Base-by-base conservation (phyloP, 495 filamentous ascomycete species). In the Ramalina intermedia region DNA sequence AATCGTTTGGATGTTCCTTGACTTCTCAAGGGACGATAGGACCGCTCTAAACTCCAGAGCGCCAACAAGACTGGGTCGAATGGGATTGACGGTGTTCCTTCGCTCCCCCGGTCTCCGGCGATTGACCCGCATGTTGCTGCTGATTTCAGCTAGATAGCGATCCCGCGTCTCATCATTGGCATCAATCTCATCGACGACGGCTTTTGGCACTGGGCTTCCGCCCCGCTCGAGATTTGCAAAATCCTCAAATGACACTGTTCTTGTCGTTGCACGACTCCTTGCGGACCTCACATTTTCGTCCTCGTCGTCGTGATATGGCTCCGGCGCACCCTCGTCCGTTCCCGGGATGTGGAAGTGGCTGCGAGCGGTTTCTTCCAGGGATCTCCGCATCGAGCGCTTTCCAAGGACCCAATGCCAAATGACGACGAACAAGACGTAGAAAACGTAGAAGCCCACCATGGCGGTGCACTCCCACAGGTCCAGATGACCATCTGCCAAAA, bases 11-110 rank as follows among this genome's bases (percentile, higher is more conserved):
- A 82, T 74, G 51, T 84, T 90, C 55, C 82, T 75, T 27, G 81
- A 81, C 55, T 79, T 86, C 54, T 91, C 78, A 42, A 96, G 65
- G 4, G 85, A 84, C 6, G 81, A 80, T 42, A 99, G 69, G 12
- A 96, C 82, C 2, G 89, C 86, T 51, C 86, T 78, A 57, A 99
- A 99, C 63, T 99, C 93, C 46, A 99, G 66, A 4, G 82, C 93
- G 41, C 93, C 93, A 6, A 96, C 84, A 18, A 99, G 65, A 67
- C 89, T 96, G 5, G 93, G 88, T 27, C 93, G 75, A 50, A 96
- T 96, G 1, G 87, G 82, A 41, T 77, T 82, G 50, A 86, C 68
- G 24, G 88, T 85, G 58, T 80, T 84, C 51, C 81, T 82, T 42
- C 88, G 73, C 43, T 73, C 69, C 46, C 74, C 76, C 40, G 68